phyloP scores from a whole-genome alignment of 2,329 filamentous ascomycete species.

The Monosporascus sp. region DNA sequence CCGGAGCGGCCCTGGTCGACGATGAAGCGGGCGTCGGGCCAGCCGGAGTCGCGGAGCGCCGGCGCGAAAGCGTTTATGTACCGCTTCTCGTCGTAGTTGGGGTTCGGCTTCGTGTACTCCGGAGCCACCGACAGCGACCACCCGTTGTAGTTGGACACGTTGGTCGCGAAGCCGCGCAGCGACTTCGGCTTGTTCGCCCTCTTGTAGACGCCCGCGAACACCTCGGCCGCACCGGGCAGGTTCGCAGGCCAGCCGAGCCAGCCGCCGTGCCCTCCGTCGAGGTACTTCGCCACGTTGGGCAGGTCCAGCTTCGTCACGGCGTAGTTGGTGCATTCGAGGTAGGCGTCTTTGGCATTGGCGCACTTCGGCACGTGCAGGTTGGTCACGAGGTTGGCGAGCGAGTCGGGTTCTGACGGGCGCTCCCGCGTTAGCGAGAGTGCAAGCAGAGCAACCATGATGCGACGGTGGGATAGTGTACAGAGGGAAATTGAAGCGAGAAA shows the following conservation, averaged over 20 bases:
- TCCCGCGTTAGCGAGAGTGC: constrained; percentile 33
- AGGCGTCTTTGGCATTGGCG: constrained; percentile 38
- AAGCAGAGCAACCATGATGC: no score
- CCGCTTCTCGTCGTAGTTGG: constrained; percentile 48
- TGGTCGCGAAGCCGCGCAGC: constrained; percentile 51
- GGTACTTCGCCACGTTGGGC: constrained; percentile 53
- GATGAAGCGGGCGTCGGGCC: constrained; percentile 31
- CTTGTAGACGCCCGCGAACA: constrained; percentile 42
- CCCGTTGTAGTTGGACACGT: constrained; percentile 53
- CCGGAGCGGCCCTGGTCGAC: constrained; percentile 28
- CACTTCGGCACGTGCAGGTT: constrained; percentile 48
- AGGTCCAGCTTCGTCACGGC: constrained; percentile 49
- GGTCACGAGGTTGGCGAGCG: constrained; percentile 54
- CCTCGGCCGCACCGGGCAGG: constrained; percentile 45
- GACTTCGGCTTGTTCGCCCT: constrained; percentile 45
- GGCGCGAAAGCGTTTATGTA: constrained; percentile 63
- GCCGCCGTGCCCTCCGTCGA: constrained; percentile 54
- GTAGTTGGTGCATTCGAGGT: constrained; percentile 46
- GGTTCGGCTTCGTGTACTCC: constrained; percentile 37
- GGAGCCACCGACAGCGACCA: constrained; percentile 33
- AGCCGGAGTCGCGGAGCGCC: constrained; percentile 47
- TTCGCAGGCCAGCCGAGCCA: constrained; percentile 57
- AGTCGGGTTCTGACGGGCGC: constrained; percentile 48
- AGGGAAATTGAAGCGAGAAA: no score
- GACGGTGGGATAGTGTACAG: no score